Base-by-base conservation (phyloP, 2,329 filamentous ascomycete species). In the Aspergillaceae sp. region DNA sequence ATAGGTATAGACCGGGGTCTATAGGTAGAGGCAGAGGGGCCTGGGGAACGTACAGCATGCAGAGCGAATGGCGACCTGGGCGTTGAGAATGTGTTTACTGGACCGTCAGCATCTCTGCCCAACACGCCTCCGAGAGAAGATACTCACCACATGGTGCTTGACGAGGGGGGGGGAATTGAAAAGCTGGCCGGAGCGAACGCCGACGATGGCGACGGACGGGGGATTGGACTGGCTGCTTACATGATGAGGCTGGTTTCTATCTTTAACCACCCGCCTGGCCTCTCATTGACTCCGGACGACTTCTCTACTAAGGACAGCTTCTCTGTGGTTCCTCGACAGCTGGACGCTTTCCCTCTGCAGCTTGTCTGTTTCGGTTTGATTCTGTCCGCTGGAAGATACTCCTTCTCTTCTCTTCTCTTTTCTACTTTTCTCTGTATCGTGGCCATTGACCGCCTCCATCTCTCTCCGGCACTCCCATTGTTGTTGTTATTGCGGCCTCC, bases 81-180 rank as follows among this genome's bases (percentile, higher is more conserved):
- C 92, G 76, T 98, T 98, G 68, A 98, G 83, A 63, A 98, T 77
- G 75, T 98, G 92, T 78, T 97, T 97, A 77, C 92, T 96, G 58
- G 45, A 33, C 40, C 33, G 41, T 54, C 54, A 57, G 55, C 40
- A 44, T 40, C 19, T 29, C 4, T 30, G 19, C 19, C 19, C 19
- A 32, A 9, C 6, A 32, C 8, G 27, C 27, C 3, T 26, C 8
- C 9, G 8, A 19, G 26, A 27, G 7, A 36, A 26, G 5, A 38
- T 5, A 38, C 19, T 26, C 3, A 26, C 26, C 6, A 28, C 30
- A 32, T 32, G 30, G 36, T 38, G 8, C 27, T 38, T 36, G 10
- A 26, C 11, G 19, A 26, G 11, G 34, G 8, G 5, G 5, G 8
- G 19, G 19, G 4, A 27, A 26, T 19, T 38, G 36, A 19, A 38